These are phyloP conservation scores for Meyerozyma elateridarum DNA, from an alignment of 1,139 yeast species.

Conservation along the genomic window DNA sequence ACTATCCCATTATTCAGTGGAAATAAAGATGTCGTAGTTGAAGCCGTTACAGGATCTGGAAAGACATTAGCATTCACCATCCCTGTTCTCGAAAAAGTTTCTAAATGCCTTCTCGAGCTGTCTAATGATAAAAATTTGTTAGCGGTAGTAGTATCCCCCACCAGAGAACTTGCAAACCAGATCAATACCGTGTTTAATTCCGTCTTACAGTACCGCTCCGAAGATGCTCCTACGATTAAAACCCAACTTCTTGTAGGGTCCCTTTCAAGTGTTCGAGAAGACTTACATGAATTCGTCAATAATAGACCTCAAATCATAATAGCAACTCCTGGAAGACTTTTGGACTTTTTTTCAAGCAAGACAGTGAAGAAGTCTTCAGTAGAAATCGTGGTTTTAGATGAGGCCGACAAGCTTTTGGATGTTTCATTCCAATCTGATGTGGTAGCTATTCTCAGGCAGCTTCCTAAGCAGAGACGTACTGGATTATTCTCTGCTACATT, in stretches of 20 bases:
- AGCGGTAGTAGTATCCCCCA: slow-evolving; percentile 77
- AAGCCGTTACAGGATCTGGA: slow-evolving; percentile 96
- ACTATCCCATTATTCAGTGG: slow-evolving; percentile 81
- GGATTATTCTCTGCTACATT: slow-evolving; percentile 93
- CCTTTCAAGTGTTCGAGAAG: slow-evolving; percentile 65
- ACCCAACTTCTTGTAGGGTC: slow-evolving; percentile 85
- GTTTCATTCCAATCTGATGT: slow-evolving; percentile 70
- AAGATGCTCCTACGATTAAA: slow-evolving; percentile 35
- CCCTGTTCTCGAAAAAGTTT: slow-evolving; percentile 70
- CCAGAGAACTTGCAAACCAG: slow-evolving; percentile 88
- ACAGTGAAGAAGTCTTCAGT: slow-evolving; percentile 52
- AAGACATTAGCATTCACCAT: slow-evolving; percentile 84
- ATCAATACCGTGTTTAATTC: slow-evolving; percentile 62
- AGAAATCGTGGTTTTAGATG: slow-evolving; percentile 80
- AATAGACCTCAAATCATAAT: slow-evolving; percentile 68
- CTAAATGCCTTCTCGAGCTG: slow-evolving; percentile 23
- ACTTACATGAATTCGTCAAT: slow-evolving; percentile 52
- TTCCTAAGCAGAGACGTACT: slow-evolving; percentile 90
- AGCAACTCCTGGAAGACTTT: slow-evolving; percentile 89
- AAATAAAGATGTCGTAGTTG: slow-evolving; percentile 95
- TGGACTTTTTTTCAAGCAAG: slow-evolving; percentile 60
- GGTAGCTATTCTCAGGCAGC: slow-evolving; percentile 54
- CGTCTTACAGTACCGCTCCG: slow-evolving; percentile 59
- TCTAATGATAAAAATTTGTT: slow-evolving; percentile 40
- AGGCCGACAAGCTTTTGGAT: slow-evolving; percentile 87